Evolutionary conservation across 2,329 filamentous ascomycete species (phyloP), one percentile per base, ranked within the genome.

Genomic region (Fusarium albosuccineum): DNA sequence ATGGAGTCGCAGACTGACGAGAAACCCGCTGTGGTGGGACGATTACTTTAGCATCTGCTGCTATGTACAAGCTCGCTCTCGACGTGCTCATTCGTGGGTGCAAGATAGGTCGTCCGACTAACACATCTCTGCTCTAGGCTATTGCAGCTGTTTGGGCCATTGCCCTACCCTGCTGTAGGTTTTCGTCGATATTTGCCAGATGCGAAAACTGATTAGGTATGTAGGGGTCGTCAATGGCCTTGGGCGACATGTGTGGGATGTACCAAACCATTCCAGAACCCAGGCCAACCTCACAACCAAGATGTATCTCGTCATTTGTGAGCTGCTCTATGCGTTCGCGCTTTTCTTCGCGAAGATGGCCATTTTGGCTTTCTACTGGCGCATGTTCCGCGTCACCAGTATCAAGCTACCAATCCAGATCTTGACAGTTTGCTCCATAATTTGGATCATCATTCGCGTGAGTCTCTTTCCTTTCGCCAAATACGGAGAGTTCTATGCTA

Each of bases 341-440:
- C 60, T 77, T 0, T 73, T 70, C 34, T 72, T 70, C 30, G 70
- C 66, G 3, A 77, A 77, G 55, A 54, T 69, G 1, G 68, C 75
- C 1, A 70, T 77, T 11, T 60, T 77, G 8, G 66, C 55, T 17
- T 72, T 77, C 22, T 77, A 77, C 67, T 76, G 72, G 73, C 73
- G 75, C 26, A 67, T 77, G 56, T 77, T 77, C 16, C 64, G 67
- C 9, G 67, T 72, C 16, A 70, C 64, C 14, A 70, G 67, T 33
- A 72, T 72, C 58, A 68, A 68, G 10, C 57, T 73, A 0, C 70
- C 74, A 1, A 76, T 77, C 26, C 65, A 70, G 40, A 67, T 76
- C 9, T 40, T 77, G 2, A 63, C 68, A 17, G 68, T 27, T 0
- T 61, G 57, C 8, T 68, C 72, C 0, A 1, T 73, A 14, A 58